These are phyloP conservation scores for Bjerkandera adusta DNA, from an alignment of 1,284 basidiomycete genomes.

Conservation along the genomic window DNA sequence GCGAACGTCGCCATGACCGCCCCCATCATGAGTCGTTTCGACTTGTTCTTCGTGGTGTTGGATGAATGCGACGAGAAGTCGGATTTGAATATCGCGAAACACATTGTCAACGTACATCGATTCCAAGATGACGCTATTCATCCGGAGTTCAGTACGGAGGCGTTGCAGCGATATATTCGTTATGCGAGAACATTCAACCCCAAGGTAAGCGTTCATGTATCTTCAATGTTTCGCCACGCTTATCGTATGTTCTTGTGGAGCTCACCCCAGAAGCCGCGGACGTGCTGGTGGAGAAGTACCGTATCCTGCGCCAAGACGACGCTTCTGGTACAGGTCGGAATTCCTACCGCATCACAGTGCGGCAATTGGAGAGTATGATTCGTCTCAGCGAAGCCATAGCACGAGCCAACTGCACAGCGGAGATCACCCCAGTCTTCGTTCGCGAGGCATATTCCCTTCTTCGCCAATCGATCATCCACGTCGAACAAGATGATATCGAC, in stretches of 20 bases:
- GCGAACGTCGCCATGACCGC: conserved; percentile 99
- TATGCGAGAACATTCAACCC: conserved; percentile 97
- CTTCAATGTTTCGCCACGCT: conserved; percentile 19
- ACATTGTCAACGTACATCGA: conserved; percentile 97
- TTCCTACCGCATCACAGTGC: conserved; percentile 94
- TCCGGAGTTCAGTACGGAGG: conserved; percentile 97
- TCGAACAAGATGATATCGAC: conserved; percentile 98
- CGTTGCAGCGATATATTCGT: conserved; percentile 93
- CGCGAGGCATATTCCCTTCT: conserved; percentile 94
- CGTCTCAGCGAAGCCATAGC: conserved; percentile 97
- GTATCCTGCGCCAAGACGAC: conserved; percentile 91
- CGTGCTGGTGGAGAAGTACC: conserved; percentile 95
- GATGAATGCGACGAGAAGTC: conserved; percentile 96
- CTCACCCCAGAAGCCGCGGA: conserved; percentile 92
- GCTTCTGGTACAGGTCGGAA: conserved; percentile 84
- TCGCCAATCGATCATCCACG: conserved; percentile 97
- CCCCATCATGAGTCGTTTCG: conserved; percentile 99
- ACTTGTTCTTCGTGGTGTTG: conserved; percentile 97
- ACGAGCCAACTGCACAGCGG: conserved; percentile 90
- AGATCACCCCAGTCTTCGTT: conserved; percentile 93
- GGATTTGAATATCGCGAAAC: conserved; percentile 92
- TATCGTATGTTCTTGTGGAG: conserved; percentile 36
- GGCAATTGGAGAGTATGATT: conserved; percentile 97
- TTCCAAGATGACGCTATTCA: conserved; percentile 93
- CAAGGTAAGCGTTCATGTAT: no score